Evolutionary conservation across 2,329 filamentous ascomycete genomes (phyloP).

Genomic region (Scorias spongiosa): DNA sequence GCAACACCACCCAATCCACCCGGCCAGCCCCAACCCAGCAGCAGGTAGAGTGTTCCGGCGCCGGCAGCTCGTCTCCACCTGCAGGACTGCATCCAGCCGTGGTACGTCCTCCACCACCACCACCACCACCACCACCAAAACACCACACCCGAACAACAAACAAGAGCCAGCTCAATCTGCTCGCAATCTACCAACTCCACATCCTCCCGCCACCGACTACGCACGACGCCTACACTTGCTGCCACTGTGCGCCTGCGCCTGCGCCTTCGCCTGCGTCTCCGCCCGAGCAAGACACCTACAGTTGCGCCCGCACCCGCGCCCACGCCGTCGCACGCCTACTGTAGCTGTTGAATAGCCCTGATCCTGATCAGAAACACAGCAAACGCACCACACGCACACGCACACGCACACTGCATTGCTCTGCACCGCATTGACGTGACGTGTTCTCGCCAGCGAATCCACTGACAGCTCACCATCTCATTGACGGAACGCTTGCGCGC

Average conservation of each 20-base stretch:
- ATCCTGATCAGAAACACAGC: too few species aligned
- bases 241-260: not conserved
- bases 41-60: constrained; percentile 5
- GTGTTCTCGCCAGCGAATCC: constrained; percentile 16
- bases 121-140: constrained; percentile 1
- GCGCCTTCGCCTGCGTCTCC: not conserved
- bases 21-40: too few species aligned
- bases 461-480: constrained; percentile 15
- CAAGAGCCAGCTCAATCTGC: too few species aligned
- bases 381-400: too few species aligned
- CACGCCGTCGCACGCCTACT: not conserved
- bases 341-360: too few species aligned
- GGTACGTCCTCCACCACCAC: constrained; percentile 10
- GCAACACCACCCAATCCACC: too few species aligned
- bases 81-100: constrained; percentile 9
- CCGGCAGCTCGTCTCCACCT: constrained; percentile 12
- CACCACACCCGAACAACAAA: too few species aligned
- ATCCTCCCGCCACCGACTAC: too few species aligned
- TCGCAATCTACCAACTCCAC: too few species aligned
- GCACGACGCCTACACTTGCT: not conserved
- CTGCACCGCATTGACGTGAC: constrained; percentile 6
- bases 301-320: not conserved
- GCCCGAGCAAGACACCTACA: too few species aligned
- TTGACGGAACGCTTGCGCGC: constrained; percentile 13
- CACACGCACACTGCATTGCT: too few species aligned